A percentile compares a stretch with the other conserved stretches of the same genome.
phyloP scores from a whole-genome alignment of 2,329 filamentous ascomycete genomes.

The Ophiocordyceps sinensis region DNA sequence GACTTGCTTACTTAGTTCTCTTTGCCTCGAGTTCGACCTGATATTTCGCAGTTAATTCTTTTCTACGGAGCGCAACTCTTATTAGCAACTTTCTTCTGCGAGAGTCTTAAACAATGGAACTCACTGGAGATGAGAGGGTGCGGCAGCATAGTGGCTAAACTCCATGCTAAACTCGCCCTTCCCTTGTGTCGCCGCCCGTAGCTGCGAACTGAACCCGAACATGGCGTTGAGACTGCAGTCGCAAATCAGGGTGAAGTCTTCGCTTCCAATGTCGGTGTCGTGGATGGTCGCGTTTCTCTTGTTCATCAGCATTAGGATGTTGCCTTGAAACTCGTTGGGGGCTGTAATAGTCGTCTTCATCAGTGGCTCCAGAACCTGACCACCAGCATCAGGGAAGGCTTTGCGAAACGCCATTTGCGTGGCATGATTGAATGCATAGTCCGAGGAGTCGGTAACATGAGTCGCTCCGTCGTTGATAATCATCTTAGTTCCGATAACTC shows the following conservation, averaged over 20 bases:
- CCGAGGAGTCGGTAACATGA: conserved; percentile 94
- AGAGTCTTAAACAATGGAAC: conserved; percentile 17
- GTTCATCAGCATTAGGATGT: conserved; percentile 87
- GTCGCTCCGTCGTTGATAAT: conserved; percentile 92
- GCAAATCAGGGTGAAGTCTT: conserved; percentile 85
- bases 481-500: conserved; percentile 80
- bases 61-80: conserved; percentile 21
- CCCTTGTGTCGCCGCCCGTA: conserved; percentile 87
- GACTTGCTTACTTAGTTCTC: conserved; percentile 31
- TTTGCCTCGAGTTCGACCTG: conserved; percentile 43
- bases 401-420: conserved; percentile 96
- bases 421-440: conserved; percentile 89
- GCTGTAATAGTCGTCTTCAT: conserved; percentile 98
- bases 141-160: conserved; percentile 87
- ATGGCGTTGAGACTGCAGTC: conserved; percentile 93
- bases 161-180: conserved; percentile 99
- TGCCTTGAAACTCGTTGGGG: conserved; percentile 94
- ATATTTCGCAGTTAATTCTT: conserved; percentile 44
- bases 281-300: conserved; percentile 92
- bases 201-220: conserved; percentile 90
- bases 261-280: conserved; percentile 84
- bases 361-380: conserved; percentile 80
- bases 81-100: conserved; percentile 2
- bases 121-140: conserved; percentile 79
- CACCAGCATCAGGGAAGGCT: conserved; percentile 67